Percentiles rank a stretch among this genome's conserved stretches.
Conservation (phyloP, 2,329 filamentous ascomycete species). For the Sclerotinia nivalis region DNA sequence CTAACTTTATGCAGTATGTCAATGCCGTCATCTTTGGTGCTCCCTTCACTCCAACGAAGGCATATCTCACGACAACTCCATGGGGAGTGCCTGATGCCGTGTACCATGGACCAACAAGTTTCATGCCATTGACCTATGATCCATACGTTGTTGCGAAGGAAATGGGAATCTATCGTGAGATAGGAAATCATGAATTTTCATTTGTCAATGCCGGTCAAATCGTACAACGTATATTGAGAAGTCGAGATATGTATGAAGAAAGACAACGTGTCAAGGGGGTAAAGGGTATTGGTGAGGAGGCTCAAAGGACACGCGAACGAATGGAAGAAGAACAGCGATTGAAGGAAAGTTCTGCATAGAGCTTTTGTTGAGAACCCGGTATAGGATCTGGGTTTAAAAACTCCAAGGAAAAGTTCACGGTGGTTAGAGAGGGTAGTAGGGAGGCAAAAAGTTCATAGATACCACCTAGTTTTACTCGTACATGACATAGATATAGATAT, state of each 20-base stretch:
- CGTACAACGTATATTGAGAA: conserved; percentile 85
- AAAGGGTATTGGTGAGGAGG: conserved; percentile 76
- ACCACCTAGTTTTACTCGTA: conserved; percentile 19
- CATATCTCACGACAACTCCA: conserved; percentile 75
- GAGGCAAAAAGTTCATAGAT: conserved; percentile 1
- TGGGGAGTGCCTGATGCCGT: conserved; percentile 74
- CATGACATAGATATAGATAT: conserved; percentile 2
- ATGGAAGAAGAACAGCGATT: conserved; percentile 50
- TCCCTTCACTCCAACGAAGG: conserved; percentile 79
- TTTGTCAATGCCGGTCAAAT: conserved; percentile 92
- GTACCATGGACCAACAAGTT: conserved; percentile 94
- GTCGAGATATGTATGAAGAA: conserved; percentile 85
- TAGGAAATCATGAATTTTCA: conserved; percentile 75
- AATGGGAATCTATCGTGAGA: conserved; percentile 81
- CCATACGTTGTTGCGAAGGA: conserved; percentile 78
- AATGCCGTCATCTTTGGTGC: conserved; percentile 86
- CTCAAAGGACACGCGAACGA: conserved; percentile 61
- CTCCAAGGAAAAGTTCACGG: neutral
- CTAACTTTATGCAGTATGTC: conserved; percentile 63
- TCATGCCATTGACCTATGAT: conserved; percentile 66
- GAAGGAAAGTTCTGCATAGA: conserved; percentile 30
- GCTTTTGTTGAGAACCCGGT: neutral
- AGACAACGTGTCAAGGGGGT: conserved; percentile 86
- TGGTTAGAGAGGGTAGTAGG: neutral
- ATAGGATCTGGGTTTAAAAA: neutral